Conservation (phyloP, 2,329 filamentous ascomycete species). For the Nothomitra cinnamomea region DNA sequence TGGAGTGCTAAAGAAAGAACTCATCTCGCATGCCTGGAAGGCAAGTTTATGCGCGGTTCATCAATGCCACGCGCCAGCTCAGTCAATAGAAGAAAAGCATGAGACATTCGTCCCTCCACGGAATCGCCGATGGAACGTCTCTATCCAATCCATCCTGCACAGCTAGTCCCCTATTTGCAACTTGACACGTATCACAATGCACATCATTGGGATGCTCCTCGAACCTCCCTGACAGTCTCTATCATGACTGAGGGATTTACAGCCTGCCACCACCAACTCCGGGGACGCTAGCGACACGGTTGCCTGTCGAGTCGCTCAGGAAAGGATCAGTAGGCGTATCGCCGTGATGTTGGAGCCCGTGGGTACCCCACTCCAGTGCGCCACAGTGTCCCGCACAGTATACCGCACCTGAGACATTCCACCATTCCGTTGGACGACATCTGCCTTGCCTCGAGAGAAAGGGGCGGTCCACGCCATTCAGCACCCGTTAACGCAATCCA, state of each 20-base stretch:
- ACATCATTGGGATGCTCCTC: too few species aligned
- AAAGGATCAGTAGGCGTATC: background rate
- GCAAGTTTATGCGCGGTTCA: background rate
- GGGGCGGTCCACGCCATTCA: too few species aligned
- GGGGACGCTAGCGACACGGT: background rate
- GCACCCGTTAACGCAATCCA: too few species aligned
- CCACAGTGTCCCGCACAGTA: too few species aligned
- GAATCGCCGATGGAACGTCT: too few species aligned
- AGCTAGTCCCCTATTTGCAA: background rate
- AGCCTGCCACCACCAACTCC: too few species aligned
- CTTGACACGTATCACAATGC: too few species aligned
- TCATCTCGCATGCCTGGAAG: too few species aligned
- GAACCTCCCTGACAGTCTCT: too few species aligned
- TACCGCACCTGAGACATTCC: background rate
- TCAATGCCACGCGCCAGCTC: background rate
- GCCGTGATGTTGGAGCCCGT: too few species aligned
- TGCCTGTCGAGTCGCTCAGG: background rate
- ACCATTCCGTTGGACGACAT: background rate
- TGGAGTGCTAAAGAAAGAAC: background rate
- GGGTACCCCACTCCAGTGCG: background rate
- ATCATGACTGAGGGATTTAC: too few species aligned
- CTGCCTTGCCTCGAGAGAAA: background rate
- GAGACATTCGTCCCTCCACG: too few species aligned
- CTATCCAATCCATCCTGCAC: background rate
- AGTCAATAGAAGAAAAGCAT: background rate